Evolutionary conservation across 78 protist genomes (phyloP), one percentile per base, ranked within the genome.

Genomic region (Mantamonas sphyraenae): DNA sequence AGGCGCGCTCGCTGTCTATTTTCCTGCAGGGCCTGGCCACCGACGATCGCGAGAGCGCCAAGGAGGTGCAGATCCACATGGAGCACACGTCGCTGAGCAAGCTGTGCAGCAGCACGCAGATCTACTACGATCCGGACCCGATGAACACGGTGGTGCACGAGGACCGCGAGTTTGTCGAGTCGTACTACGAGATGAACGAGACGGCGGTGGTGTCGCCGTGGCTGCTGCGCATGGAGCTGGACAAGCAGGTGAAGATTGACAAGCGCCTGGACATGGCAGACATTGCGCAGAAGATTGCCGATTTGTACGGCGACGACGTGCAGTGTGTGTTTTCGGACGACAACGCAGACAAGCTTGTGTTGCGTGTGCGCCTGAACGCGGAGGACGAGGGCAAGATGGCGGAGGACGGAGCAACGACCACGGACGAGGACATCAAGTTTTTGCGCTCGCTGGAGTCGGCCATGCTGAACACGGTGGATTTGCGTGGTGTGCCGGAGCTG

Each of bases 111-210:
- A 55, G 35, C 34, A 81, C 87, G 16, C 93, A 95, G 78, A 87
- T 98, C 64, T 89, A 45, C 66, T 97, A 90, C 71, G 99, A 98
- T 35, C 99, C 99, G 22, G 86, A 89, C 43, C 80, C 78, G n/a
- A 3, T 5, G 20, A 14, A 39, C 16, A 80, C 97, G 1, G 50
- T 79, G 28, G 74, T 96, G 45, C 77, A 55, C 28, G 94, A 82
- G 35, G 99, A 97, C 68, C 43, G 30, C 14, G 83, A 53, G 39
- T 73, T 93, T 30, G 75, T 91, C n/a, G 55, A 66, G 24, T 43
- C 28, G 39, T 91, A 86, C 74, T 85, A 58, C 72, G 84, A 80
- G 31, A 28, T 65, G 68, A 7, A 35, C 26, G n/a, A n/a, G n/a
- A n/a, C n/a, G n/a, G n/a, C n/a, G n/a, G n/a, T n/a, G n/a, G n/a